Conservation (phyloP, 106 monocot species). For the Hemerocallis citrina region DNA sequence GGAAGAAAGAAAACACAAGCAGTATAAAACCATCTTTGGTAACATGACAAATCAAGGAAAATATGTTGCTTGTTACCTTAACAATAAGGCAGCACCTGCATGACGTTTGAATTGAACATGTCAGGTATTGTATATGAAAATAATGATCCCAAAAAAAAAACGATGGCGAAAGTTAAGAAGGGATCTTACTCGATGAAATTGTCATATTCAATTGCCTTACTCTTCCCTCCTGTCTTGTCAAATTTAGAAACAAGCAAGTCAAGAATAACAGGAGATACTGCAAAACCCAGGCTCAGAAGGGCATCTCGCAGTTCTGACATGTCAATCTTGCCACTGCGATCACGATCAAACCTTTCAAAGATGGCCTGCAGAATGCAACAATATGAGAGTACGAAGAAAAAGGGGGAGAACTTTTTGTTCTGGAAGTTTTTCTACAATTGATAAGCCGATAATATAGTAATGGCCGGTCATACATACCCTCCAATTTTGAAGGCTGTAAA, state of each 20-base stretch:
- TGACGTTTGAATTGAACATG: background rate
- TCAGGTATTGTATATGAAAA: background rate
- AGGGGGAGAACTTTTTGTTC: background rate
- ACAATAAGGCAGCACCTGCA: slow-evolving; percentile 65
- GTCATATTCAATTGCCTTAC: slow-evolving; percentile 83
- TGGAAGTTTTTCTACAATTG: background rate
- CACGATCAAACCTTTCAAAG: slow-evolving; percentile 92
- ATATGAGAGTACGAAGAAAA: background rate
- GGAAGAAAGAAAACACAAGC: background rate
- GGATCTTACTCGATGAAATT: slow-evolving; percentile 91
- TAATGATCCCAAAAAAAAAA: background rate
- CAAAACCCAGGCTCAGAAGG: slow-evolving; percentile 75
- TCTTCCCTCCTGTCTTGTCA: slow-evolving; percentile 73
- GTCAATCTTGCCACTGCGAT: slow-evolving; percentile 91
- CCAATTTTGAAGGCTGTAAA: slow-evolving; percentile 98
- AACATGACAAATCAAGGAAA: background rate
- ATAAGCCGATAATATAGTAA: background rate
- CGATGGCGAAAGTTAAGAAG: background rate
- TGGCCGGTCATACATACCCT: slow-evolving; percentile 36
- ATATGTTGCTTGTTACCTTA: slow-evolving; percentile 38
- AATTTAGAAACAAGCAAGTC: slow-evolving; percentile 89
- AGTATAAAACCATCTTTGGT: background rate
- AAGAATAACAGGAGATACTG: slow-evolving; percentile 69
- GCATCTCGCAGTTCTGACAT: slow-evolving; percentile 67
- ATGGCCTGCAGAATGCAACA: slow-evolving; percentile 39